Conservation (phyloP, 345 rosid genomes). For the Populus alba region DNA sequence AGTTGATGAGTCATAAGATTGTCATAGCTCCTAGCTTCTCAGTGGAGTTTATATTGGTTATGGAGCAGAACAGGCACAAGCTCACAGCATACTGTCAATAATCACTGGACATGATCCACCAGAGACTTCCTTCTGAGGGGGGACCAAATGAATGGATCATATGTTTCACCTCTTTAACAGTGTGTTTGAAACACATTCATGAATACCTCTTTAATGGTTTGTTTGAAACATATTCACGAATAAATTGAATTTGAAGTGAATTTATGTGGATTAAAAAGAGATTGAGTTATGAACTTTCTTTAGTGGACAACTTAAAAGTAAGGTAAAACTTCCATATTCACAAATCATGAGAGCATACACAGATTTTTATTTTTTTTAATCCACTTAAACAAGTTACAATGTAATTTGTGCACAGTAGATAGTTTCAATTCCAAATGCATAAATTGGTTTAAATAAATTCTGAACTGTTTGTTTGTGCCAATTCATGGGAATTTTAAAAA, state of each 20-base stretch:
- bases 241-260: neutral
- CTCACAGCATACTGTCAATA: neutral
- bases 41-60: neutral
- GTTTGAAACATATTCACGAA: neutral
- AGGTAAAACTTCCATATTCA: neutral
- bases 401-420: neutral
- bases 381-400: neutral
- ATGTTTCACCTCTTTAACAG: neutral
- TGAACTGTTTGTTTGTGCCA: neutral
- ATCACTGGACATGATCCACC: neutral
- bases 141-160: neutral
- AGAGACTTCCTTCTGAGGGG: too few species aligned
- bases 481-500: neutral
- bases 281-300: neutral
- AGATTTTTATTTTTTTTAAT: neutral
- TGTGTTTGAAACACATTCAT: neutral
- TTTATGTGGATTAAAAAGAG: neutral
- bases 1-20: neutral
- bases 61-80: neutral
- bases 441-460: neutral
- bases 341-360: neutral
- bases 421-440: neutral
- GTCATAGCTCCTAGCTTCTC: neutral
- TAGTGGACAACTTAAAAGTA: neutral
- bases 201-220: too few species aligned